These are phyloP conservation scores for Cladophialophora exuberans DNA, from an alignment of 2,329 filamentous ascomycete genomes.

Conservation along the genomic window DNA sequence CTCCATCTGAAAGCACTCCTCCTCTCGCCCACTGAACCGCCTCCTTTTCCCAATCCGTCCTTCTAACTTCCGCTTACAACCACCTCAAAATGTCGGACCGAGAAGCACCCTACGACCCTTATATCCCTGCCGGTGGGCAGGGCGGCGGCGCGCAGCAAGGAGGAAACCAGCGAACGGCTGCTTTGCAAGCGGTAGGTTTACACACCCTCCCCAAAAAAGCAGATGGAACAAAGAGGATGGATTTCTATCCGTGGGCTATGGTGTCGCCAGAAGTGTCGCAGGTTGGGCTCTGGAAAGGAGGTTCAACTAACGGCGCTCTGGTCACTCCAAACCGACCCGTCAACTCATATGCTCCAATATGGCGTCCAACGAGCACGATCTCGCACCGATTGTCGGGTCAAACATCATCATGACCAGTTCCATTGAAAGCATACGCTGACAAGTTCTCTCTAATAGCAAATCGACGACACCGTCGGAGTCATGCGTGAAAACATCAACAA, in stretches of 20 bases:
- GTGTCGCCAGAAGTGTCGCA: constrained; percentile 18
- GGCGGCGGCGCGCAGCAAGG: constrained; percentile 43
- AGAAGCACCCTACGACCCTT: constrained; percentile 79
- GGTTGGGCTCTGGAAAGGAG: neutral
- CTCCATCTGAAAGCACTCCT: neutral
- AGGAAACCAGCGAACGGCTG: constrained; percentile 69
- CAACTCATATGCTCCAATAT: too few species aligned
- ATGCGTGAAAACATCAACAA: constrained; percentile 99
- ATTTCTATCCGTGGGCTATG: neutral
- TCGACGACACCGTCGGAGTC: constrained; percentile 90
- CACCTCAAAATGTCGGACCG: constrained; percentile 56
- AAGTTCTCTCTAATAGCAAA: constrained; percentile 69
- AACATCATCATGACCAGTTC: neutral
- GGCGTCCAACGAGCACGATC: too few species aligned
- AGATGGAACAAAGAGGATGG: neutral
- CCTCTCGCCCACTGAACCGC: neutral
- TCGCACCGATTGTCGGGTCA: too few species aligned
- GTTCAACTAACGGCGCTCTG: too few species aligned
- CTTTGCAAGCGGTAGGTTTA: constrained; percentile 78
- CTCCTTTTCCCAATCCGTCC: constrained; percentile 8
- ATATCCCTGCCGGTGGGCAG: constrained; percentile 70
- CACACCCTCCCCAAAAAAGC: neutral
- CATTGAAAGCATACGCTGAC: constrained; percentile 4
- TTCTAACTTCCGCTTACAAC: constrained; percentile 7
- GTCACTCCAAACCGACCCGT: too few species aligned